These are phyloP conservation scores for Phoma sp. DNA, from an alignment of 2,329 filamentous ascomycete genomes.

Conservation along the genomic window DNA sequence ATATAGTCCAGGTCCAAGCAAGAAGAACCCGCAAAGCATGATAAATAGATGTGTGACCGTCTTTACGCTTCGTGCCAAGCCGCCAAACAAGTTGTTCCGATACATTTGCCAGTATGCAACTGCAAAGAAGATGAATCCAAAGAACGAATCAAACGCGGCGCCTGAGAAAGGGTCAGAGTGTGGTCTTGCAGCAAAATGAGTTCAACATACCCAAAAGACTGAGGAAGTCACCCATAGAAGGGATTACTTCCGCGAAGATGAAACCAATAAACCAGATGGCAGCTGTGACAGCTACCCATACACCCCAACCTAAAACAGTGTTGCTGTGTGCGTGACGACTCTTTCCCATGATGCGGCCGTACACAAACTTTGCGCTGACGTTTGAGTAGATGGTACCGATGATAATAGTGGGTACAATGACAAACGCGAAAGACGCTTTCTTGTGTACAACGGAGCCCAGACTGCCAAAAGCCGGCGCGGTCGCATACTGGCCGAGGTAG, in stretches of 20 bases:
- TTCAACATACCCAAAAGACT: background rate
- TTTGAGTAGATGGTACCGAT: conserved; percentile 88
- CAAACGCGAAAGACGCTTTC: conserved; percentile 89
- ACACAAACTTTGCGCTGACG: conserved; percentile 85
- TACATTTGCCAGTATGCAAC: conserved; percentile 80
- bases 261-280: conserved; percentile 80
- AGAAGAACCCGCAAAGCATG: conserved; percentile 55
- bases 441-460: conserved; percentile 75
- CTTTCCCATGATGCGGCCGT: conserved; percentile 83
- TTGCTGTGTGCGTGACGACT: conserved; percentile 80
- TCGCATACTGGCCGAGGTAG: conserved; percentile 88
- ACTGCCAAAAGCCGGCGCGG: conserved; percentile 83
- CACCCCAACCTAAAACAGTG: conserved; percentile 78
- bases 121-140: conserved; percentile 94
- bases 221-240: conserved; percentile 72
- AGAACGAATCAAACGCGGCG: conserved; percentile 87
- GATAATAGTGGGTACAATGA: conserved; percentile 92
- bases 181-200: conserved; percentile 56
- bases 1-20: conserved; percentile 60
- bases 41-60: conserved; percentile 55
- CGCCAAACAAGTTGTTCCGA: conserved; percentile 61
- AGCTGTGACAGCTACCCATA: conserved; percentile 77
- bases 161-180: conserved; percentile 65
- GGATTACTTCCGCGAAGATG: conserved; percentile 88
- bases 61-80: conserved; percentile 47